Evolutionary conservation across 2,329 filamentous ascomycete genomes (phyloP).

Genomic region (Acrodontium crateriforme): DNA sequence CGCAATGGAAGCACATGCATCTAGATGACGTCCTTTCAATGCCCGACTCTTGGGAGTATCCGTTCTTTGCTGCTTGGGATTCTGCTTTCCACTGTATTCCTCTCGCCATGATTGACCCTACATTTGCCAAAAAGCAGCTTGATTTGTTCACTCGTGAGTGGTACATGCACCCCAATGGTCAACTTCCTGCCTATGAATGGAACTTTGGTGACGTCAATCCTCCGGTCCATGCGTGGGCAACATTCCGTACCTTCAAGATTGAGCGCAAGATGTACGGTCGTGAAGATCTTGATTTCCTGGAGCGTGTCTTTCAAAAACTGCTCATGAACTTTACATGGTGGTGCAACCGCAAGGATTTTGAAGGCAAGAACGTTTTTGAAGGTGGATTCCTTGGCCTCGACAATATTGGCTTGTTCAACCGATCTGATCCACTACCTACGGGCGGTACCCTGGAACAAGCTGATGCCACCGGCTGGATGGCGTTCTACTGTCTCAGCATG

Average conservation of each 20-base stretch:
- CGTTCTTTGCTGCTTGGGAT: constrained; percentile 96
- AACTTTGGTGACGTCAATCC: constrained; percentile 97
- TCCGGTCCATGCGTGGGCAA: constrained; percentile 90
- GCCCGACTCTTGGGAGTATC: constrained; percentile 98
- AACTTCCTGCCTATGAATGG: constrained; percentile 89
- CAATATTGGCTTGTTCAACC: constrained; percentile 96
- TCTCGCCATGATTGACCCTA: constrained; percentile 90
- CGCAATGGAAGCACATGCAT: constrained; percentile 87
- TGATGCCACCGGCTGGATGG: constrained; percentile 98
- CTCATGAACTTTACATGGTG: constrained; percentile 98
- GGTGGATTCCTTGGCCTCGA: constrained; percentile 90
- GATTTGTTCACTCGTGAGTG: constrained; percentile 93
- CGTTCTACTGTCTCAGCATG: constrained; percentile 93
- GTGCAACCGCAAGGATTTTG: constrained; percentile 90
- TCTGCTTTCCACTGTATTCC: constrained; percentile 95
- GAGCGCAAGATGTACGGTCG: constrained; percentile 94
- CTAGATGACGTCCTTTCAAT: constrained; percentile 92
- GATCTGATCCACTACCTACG: constrained; percentile 85
- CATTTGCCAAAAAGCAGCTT: constrained; percentile 95
- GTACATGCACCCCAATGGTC: constrained; percentile 97
- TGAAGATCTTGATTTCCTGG: constrained; percentile 88
- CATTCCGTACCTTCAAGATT: constrained; percentile 94
- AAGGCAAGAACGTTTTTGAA: constrained; percentile 95
- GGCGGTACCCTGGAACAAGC: constrained; percentile 90
- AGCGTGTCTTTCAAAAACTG: constrained; percentile 91